Base-by-base conservation (phyloP, 495 filamentous ascomycete species). In the Daldinia concentrica region DNA sequence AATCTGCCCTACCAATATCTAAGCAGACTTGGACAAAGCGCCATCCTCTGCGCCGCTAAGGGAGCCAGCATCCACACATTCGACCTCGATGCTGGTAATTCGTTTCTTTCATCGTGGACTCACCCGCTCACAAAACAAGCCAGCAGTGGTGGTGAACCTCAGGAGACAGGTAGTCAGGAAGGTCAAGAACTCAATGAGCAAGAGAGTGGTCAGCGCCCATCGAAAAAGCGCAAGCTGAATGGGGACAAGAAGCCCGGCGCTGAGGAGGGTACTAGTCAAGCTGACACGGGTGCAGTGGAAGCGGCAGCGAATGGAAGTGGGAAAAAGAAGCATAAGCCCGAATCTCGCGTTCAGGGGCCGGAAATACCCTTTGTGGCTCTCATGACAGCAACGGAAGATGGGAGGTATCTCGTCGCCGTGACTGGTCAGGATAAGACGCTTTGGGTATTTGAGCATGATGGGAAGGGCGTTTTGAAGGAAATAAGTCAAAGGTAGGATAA, bases 351-450 rank as follows among this genome's bases (percentile, higher is more conserved):
- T 43, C 66, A 60, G 58, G 62, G 37, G 36, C 58, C 73, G 5
- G 71, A 82, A 8, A 79, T 81, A 74, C 81, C 84, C 12, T 84
- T 86, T 65, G 81, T 93, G 32, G 85, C 85, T 36, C 81, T 86
- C 14, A 62, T 94, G 27, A 79, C 84, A n/a, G 74, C 84, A 15
- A 89, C 91, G 2, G 76, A 84, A 37, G 83, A 90, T 55, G 85
- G 88, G 34, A 82, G 85, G 45, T 84, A 96, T 81, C 72, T 95
- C 11, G 83, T 97, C 37, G 91, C 89, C 12, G 83, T 93, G 19
- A 97, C 95, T 7, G 89, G 87, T 7, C 93, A 96, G 74, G 95
- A 98, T 83, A 99, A 98, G 82, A 89, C 85, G 58, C 83, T 99
- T 61, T 90, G 92, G 72, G 93, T 98, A 1, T 91, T 98, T 71